These are phyloP conservation scores for Botryobasidium botryosum DNA, from an alignment of 768 basidiomycete species.

Conservation along the genomic window DNA sequence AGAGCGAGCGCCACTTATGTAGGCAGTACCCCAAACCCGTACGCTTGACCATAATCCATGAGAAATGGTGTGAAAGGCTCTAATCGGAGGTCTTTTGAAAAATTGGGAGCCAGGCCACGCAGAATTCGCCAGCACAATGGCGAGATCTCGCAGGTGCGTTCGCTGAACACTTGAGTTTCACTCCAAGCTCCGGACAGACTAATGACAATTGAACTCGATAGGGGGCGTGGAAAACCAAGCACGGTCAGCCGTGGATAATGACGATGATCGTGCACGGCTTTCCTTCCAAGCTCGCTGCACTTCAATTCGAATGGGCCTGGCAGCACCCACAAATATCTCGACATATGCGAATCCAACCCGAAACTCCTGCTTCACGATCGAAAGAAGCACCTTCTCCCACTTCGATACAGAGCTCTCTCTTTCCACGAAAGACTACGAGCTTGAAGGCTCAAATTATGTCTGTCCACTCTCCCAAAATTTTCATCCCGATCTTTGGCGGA, in stretches of 20 bases:
- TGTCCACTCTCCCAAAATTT: background rate
- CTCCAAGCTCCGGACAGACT: too few relatives aligned
- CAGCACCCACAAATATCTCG: slow-evolving; percentile 33
- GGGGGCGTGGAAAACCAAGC: slow-evolving; percentile 50
- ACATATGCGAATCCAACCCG: slow-evolving; percentile 9
- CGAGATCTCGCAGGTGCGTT: slow-evolving; percentile 43
- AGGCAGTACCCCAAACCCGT: slow-evolving; percentile 53
- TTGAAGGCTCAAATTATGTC: slow-evolving; percentile 18
- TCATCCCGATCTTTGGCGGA: background rate
- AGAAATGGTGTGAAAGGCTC: too few relatives aligned
- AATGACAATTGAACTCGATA: too few relatives aligned
- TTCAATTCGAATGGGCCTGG: slow-evolving; percentile 73
- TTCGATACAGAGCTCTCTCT: too few relatives aligned
- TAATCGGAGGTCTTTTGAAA: too few relatives aligned
- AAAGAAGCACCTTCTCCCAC: background rate
- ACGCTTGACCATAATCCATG: too few relatives aligned
- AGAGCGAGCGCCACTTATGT: slow-evolving; percentile 47
- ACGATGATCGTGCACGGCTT: slow-evolving; percentile 76
- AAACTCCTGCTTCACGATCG: too few relatives aligned
- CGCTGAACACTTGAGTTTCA: too few relatives aligned
- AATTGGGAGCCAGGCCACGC: slow-evolving; percentile 6
- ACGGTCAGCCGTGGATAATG: slow-evolving; percentile 62
- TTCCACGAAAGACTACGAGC: slow-evolving; percentile 3
- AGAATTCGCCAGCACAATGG: slow-evolving; percentile 59
- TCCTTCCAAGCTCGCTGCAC: slow-evolving; percentile 55